Base-by-base conservation (phyloP, 2,329 filamentous ascomycete species). In the Penicillium sp. region DNA sequence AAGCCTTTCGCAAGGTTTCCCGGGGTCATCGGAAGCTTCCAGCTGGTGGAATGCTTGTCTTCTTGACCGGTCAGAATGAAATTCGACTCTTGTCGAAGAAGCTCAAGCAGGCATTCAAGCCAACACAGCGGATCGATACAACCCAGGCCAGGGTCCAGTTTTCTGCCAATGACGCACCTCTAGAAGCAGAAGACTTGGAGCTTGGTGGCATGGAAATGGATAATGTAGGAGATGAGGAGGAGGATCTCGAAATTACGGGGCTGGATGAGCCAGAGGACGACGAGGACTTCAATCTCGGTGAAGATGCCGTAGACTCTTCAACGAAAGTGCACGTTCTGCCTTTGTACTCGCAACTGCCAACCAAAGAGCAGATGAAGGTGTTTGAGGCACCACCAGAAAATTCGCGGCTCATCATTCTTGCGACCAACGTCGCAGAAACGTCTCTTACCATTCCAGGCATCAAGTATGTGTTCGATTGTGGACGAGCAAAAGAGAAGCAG, bases 401-500 rank as follows among this genome's bases (percentile, higher is more conserved):
- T 16, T 90, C 90, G 8, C 87, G 95, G 8, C 84, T 95, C 26
- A 91, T 99, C 55, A 90, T 99, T 4, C 80, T 99, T 43, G 93
- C 95, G 0, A 99, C 95, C 46, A 99, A 99, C 76, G 92, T 99
- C 48, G 95, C 95, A 0, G 95, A 99, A 77, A 99, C 95, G 0
- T 96, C 91, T 85, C 84, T 99, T 73, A 99, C 95, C 0, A 99
- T 99, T 59, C 94, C 95, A 0, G 93, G 93, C 1, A 93, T 96
- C 63, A 87, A 92, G 62, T 99, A 97, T 72, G 95, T 99, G 8
- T 97, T 99, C 64, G 94, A 98, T 76, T 93, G 91, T 66, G 95
- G 95, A 37, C 85, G 96, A 53, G 90, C 91, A 38, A 99, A 99
- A 76, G 93, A 97, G 75, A 89, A 94, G 64, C 90, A 89, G 60